A percentile compares a stretch with the other conserved stretches of the same genome.
Conservation (phyloP, 78 protist species). For the Dictyostelium firmibasis region DNA sequence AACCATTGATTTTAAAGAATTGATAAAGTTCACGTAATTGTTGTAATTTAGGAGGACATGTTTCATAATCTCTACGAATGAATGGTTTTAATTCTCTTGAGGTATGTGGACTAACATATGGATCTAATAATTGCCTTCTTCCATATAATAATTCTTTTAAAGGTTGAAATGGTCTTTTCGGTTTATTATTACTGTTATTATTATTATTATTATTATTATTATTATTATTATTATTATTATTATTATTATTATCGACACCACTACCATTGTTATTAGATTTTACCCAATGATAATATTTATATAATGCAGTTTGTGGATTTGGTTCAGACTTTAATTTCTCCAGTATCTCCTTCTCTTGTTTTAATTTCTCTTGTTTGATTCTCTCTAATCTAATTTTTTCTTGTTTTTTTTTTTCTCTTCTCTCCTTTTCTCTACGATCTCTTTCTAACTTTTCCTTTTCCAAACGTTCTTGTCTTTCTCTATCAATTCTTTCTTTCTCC, state of each 20-base stretch:
- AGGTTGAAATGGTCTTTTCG: slow-evolving; percentile 52
- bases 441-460: background rate
- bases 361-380: background rate
- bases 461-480: background rate
- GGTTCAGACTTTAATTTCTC: slow-evolving; percentile 4
- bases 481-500: background rate
- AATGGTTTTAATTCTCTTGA: slow-evolving; percentile 61
- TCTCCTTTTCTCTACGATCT: background rate
- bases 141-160: slow-evolving; percentile 1
- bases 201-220: background rate
- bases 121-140: background rate
- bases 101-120: slow-evolving; percentile 66
- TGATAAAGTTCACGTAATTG: slow-evolving; percentile 41
- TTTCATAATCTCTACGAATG: slow-evolving; percentile 75
- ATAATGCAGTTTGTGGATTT: background rate
- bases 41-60: slow-evolving; percentile 5
- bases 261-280: background rate
- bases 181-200: background rate
- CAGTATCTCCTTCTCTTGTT: background rate
- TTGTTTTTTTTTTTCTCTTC: background rate
- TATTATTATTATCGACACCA: background rate
- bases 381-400: background rate
- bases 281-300: slow-evolving; percentile 21
- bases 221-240: background rate
- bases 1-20: slow-evolving; percentile 23